A percentile compares a stretch with the other conserved stretches of the same genome.
Evolutionary conservation across 129 eudicot genomes (phyloP).

Genomic region (Cynara cardunculus): DNA sequence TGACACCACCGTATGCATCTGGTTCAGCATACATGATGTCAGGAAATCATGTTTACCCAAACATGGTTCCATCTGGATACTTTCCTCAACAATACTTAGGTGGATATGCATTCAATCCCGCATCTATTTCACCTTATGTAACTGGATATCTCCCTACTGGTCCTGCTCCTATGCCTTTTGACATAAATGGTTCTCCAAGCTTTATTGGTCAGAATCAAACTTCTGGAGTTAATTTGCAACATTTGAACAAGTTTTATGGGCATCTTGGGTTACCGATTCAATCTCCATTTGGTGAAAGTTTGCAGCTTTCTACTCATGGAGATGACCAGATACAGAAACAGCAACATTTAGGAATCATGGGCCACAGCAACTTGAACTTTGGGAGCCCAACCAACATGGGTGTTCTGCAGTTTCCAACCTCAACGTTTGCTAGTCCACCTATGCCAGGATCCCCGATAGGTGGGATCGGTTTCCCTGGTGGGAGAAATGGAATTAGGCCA

Average conservation of each 20-base stretch:
- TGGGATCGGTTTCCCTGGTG: slow-evolving; percentile 33
- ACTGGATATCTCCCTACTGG: slow-evolving; percentile 49
- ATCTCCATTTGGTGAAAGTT: slow-evolving; percentile 46
- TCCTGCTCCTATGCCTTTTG: slow-evolving; percentile 44
- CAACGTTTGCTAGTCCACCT: slow-evolving; percentile 48
- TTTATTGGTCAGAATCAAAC: slow-evolving; percentile 33
- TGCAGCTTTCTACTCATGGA: slow-evolving; percentile 33
- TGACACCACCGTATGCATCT: slow-evolving; percentile 35
- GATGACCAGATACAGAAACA: slow-evolving; percentile 39
- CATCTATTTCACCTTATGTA: slow-evolving; percentile 38
- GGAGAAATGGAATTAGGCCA: slow-evolving; percentile 46
- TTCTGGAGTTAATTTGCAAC: slow-evolving; percentile 34
- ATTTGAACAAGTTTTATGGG: slow-evolving; percentile 48
- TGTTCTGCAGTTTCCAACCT: slow-evolving; percentile 46
- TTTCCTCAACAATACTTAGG: slow-evolving; percentile 54
- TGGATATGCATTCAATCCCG: slow-evolving; percentile 47
- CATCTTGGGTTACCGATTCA: slow-evolving; percentile 50
- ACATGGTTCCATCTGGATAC: slow-evolving; percentile 35
- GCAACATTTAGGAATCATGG: slow-evolving; percentile 34
- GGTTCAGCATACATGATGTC: slow-evolving; percentile 46
- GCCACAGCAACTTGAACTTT: slow-evolving; percentile 34
- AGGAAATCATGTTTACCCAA: slow-evolving; percentile 40
- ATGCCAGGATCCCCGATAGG: slow-evolving; percentile 45
- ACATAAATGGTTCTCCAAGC: slow-evolving; percentile 31
- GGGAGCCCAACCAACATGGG: slow-evolving; percentile 50